These are phyloP conservation scores for Sporothrix pseudoabietina DNA, from an alignment of 2,329 filamentous ascomycete genomes.

Conservation along the genomic window DNA sequence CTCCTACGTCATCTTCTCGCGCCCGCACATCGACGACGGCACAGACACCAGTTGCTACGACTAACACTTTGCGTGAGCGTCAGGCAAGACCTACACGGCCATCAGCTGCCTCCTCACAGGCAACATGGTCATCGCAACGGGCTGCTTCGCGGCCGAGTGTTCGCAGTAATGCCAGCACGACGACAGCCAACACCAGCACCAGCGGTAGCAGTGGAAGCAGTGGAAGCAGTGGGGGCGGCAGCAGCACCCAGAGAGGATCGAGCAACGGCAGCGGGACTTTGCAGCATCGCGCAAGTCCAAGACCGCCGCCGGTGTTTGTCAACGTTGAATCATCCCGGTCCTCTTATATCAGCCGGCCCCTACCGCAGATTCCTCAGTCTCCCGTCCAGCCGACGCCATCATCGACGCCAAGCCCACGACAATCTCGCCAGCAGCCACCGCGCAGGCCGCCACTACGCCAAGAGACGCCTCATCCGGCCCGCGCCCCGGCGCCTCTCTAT, in stretches of 20 bases:
- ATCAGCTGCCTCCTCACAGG: neutral
- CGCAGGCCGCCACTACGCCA: neutral
- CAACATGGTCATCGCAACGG: neutral
- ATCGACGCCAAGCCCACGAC: neutral
- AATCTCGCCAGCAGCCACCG: neutral
- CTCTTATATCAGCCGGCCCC: neutral
- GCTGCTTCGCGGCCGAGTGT: neutral
- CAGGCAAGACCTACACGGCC: constrained; percentile 1
- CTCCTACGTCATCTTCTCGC: constrained; percentile 13
- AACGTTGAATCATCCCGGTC: neutral
- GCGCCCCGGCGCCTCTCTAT: constrained; percentile 22
- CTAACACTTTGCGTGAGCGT: neutral
- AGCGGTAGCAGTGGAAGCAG: neutral
- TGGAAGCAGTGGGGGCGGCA: neutral
- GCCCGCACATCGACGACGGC: neutral
- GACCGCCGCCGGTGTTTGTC: neutral
- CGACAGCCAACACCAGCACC: neutral
- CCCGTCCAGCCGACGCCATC: neutral
- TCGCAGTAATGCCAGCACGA: neutral
- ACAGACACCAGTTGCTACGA: neutral
- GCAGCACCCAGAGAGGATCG: neutral
- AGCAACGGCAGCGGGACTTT: neutral
- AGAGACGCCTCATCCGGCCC: neutral
- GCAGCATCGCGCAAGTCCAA: neutral
- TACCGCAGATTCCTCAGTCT: constrained; percentile 16